Conservation (phyloP, 2,329 filamentous ascomycete species). For the Phaeophleospora eucalypticola region DNA sequence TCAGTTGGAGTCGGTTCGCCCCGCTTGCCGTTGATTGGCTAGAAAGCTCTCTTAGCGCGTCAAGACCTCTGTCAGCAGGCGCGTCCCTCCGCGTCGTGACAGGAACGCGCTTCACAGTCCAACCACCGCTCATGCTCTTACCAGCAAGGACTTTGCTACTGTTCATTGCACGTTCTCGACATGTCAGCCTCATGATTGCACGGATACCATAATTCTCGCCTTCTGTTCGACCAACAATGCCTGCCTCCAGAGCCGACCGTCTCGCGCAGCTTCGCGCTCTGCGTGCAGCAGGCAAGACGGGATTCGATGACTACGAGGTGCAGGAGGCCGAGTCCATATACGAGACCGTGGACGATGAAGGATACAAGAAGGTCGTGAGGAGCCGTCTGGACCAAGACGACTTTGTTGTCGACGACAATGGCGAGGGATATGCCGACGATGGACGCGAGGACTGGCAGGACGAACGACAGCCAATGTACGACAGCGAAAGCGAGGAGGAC, state of each 20-base stretch:
- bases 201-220: neutral
- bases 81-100: slow-evolving; percentile 4
- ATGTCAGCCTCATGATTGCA: neutral
- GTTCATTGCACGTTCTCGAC: slow-evolving; percentile 3
- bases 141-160: neutral
- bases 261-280: slow-evolving; percentile 77
- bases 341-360: slow-evolving; percentile 93
- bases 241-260: slow-evolving; percentile 31
- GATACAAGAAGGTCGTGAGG: slow-evolving; percentile 93
- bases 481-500: slow-evolving; percentile 74
- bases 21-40: too few species aligned
- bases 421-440: slow-evolving; percentile 93
- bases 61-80: neutral
- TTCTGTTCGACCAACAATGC: slow-evolving; percentile 21
- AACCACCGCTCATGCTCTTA: too few species aligned
- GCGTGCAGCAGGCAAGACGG: slow-evolving; percentile 85
- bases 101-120: neutral
- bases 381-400: slow-evolving; percentile 88
- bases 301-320: slow-evolving; percentile 80
- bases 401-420: slow-evolving; percentile 98
- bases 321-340: slow-evolving; percentile 81
- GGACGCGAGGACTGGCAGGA: slow-evolving; percentile 92
- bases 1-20: too few species aligned
- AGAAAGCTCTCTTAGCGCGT: too few species aligned
- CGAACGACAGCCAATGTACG: slow-evolving; percentile 58